Percentiles rank a stretch among this genome's conserved stretches.
These are phyloP conservation scores for Cyamopsis tetragonoloba DNA, from an alignment of 306 rosid species.

Conservation along the genomic window DNA sequence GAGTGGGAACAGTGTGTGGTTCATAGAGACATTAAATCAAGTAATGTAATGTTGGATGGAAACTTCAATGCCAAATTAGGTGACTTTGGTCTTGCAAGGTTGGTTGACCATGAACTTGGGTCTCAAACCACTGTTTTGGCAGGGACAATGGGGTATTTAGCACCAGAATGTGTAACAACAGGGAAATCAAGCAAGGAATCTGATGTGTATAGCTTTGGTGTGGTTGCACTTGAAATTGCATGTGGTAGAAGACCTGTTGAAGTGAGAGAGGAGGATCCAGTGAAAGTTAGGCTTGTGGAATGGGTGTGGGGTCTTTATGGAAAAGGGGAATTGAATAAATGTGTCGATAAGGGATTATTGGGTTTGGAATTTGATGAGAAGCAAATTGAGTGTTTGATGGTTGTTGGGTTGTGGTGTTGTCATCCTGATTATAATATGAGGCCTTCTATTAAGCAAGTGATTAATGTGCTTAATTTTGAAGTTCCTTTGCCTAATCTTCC, in stretches of 20 bases:
- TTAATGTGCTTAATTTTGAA: slow-evolving; percentile 51
- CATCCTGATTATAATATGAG: slow-evolving; percentile 58
- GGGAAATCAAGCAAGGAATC: slow-evolving; percentile 73
- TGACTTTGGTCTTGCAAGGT: slow-evolving; percentile 74
- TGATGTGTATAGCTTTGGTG: slow-evolving; percentile 75
- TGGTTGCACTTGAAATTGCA: slow-evolving; percentile 63
- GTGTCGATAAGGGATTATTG: slow-evolving; percentile 42
- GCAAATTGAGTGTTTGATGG: slow-evolving; percentile 48
- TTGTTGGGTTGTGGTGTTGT: slow-evolving; percentile 70
- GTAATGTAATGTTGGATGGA: slow-evolving; percentile 67
- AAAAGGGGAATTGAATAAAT: slow-evolving; percentile 44
- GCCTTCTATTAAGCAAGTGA: slow-evolving; percentile 66
- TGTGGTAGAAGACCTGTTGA: slow-evolving; percentile 74
- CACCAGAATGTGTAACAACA: slow-evolving; percentile 64
- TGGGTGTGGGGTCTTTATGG: slow-evolving; percentile 80
- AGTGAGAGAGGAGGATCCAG: slow-evolving; percentile 33
- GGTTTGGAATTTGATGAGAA: slow-evolving; percentile 39
- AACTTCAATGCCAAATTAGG: slow-evolving; percentile 73
- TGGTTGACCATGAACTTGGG: slow-evolving; percentile 65
- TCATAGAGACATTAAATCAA: slow-evolving; percentile 75
- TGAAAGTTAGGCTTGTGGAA: slow-evolving; percentile 53
- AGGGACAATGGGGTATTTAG: slow-evolving; percentile 74
- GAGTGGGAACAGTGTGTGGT: slow-evolving; percentile 87
- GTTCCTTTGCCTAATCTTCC: slow-evolving; percentile 56
- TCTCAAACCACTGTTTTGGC: slow-evolving; percentile 74